Evolutionary conservation across 208 protist species (phyloP), one percentile per base, ranked within the genome.

Genomic region (Crithidia bombi): DNA sequence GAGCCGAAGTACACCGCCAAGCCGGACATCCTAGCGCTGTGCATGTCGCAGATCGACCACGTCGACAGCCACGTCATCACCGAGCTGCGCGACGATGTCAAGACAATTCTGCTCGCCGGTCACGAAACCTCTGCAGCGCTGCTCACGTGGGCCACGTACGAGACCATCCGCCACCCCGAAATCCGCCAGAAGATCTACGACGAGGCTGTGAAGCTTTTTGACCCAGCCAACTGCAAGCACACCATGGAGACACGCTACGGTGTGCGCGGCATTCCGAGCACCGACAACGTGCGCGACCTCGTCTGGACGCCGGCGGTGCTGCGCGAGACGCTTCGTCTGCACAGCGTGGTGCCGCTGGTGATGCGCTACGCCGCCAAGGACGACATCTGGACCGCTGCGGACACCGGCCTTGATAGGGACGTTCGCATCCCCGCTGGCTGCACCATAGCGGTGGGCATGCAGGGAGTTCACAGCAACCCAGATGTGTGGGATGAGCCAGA

Each of bases 101-200:
- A 97, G 78, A 97, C 92, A 44, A 90, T 95, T 63, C 83, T 97
- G 51, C 83, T 97, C 21, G 90, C 90, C 9, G 92, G 92, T 12
- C 92, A 97, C 70, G 92, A 97, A 68, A 97, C 92, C 2, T 95
- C 89, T 17, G 90, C 90, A 6, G 89, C 90, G 35, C 73, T 97
- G 66, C 74, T 97, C 41, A 97, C 90, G 26, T 97, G 90, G 90
- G 86, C 92, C 23, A 91, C 86, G n/a, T 97, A 97, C 74, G 92
- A 97, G 72, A 69, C 84, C 15, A 82, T 94, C 19, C 82, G 86
- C 41, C 76, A 85, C 51, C 82, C 83, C 9, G 83, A 94, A 4
- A 69, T 89, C 44, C 72, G 73, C 46, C 58, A 81, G 15, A 80
- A 83, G 39, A 58, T 97, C 17, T 69, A 83, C 17, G 79, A 71